Percentiles rank a stretch among this genome's conserved stretches.
phyloP scores from a whole-genome alignment of 208 protist species.

The Porcisia deanei region DNA sequence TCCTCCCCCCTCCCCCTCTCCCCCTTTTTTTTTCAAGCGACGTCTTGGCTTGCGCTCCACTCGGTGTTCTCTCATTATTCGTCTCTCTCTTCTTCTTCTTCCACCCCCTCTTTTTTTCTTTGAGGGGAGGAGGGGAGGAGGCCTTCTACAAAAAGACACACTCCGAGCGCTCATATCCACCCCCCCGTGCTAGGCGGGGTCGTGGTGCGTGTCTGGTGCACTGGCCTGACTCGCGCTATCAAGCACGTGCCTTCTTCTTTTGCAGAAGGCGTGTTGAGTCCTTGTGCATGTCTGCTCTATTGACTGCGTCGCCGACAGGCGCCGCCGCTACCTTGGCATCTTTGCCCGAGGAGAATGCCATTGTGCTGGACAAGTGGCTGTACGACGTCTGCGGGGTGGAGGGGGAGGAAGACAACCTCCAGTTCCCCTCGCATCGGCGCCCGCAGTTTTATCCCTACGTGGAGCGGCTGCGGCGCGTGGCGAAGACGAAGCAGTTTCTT shows the following conservation, averaged over 20 bases:
- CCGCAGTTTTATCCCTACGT: constrained; percentile 43
- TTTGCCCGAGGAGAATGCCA: constrained; percentile 47
- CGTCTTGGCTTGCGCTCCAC: no score
- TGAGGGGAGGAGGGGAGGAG: no score
- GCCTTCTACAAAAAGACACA: no score
- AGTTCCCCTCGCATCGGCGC: constrained; percentile 60
- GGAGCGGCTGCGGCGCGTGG: constrained; percentile 24
- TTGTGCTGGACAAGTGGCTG: constrained; percentile 67
- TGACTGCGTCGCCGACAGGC: neutral
- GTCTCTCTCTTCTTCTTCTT: no score
- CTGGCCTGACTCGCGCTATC: neutral
- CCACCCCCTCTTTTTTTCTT: no score
- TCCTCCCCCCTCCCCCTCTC: no score
- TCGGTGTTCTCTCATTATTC: no score
- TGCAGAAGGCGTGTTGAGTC: neutral
- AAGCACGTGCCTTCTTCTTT: no score
- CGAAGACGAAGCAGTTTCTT: constrained; percentile 29
- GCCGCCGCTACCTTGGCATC: neutral
- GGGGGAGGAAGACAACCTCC: constrained; percentile 13
- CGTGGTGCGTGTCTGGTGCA: neutral
- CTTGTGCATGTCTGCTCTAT: neutral
- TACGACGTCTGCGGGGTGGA: constrained; percentile 59
- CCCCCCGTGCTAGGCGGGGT: no score
- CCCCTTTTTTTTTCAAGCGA: no score
- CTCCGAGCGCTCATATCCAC: no score